A percentile compares a stretch with the other conserved stretches of the same genome.
phyloP scores from a whole-genome alignment of 176 grass and related monocot genomes.

The Zoysia pacifica region DNA sequence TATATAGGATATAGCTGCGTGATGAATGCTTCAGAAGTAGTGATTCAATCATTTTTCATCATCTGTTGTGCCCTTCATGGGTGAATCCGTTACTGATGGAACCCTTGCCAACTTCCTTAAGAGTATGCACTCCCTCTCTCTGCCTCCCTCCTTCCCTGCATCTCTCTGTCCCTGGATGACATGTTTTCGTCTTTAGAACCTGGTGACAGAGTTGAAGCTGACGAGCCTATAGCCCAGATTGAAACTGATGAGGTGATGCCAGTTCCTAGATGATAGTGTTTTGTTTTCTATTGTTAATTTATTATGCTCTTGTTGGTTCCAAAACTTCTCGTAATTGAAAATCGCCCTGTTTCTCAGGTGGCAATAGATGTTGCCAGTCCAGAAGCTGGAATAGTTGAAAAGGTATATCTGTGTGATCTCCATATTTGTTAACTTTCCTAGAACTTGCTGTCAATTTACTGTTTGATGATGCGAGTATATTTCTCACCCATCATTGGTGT shows the following conservation, averaged over 20 bases:
- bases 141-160: not conserved
- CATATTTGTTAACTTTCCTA: constrained; percentile 1
- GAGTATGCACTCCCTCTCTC: constrained; percentile 43
- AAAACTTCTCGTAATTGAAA: constrained; percentile 9
- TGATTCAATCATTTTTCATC: constrained; percentile 23
- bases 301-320: constrained; percentile 21
- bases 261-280: constrained; percentile 1
- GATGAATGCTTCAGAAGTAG: constrained; percentile 1
- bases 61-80: constrained; percentile 90
- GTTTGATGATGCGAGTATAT: constrained; percentile 30
- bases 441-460: not conserved
- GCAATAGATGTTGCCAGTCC: constrained; percentile 84
- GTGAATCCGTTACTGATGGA: constrained; percentile 95
- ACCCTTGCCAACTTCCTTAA: constrained; percentile 85
- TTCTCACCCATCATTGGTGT: constrained; percentile 30
- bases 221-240: constrained; percentile 85
- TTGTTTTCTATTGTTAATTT: not conserved
- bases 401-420: constrained; percentile 47
- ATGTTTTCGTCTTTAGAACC: constrained; percentile 58
- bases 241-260: constrained; percentile 76
- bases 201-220: constrained; percentile 66
- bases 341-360: constrained; percentile 52
- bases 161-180: not conserved
- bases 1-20: constrained; percentile 25
- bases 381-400: constrained; percentile 75